Conservation (phyloP, 1,284 basidiomycete species). For the Clitocybe nebularis region DNA sequence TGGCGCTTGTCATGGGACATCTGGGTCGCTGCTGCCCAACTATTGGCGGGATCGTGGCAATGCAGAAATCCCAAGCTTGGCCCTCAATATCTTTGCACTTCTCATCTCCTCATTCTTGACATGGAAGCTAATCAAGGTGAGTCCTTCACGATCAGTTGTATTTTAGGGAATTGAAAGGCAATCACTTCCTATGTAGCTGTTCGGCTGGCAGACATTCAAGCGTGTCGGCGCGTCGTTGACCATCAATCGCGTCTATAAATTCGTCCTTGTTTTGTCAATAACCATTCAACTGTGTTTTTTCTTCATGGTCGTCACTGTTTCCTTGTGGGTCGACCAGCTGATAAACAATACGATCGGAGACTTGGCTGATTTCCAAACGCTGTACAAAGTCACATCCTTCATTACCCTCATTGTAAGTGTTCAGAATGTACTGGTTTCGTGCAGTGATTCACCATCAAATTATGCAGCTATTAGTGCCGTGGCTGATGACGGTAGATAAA, state of each 20-base stretch:
- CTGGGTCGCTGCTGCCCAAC: conserved; percentile 48
- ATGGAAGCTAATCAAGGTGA: conserved; percentile 71
- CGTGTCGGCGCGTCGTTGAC: conserved; percentile 72
- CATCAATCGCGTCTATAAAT: conserved; percentile 71
- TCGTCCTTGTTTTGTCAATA: conserved; percentile 68
- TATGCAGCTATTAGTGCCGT: conserved; percentile 58
- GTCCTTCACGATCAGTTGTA: conserved; percentile 6
- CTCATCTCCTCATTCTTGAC: conserved; percentile 61
- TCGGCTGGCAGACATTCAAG: conserved; percentile 84
- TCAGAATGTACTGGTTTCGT: background rate
- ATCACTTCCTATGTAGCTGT: conserved; percentile 42
- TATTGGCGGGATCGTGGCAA: conserved; percentile 57
- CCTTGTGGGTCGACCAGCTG: conserved; percentile 74
- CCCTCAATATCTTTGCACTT: conserved; percentile 57
- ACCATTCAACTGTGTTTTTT: conserved; percentile 71
- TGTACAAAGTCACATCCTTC: conserved; percentile 56
- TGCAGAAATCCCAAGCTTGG: conserved; percentile 63
- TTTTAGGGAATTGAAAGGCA: too few relatives aligned
- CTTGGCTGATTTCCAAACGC: conserved; percentile 36
- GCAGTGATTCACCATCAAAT: too few relatives aligned
- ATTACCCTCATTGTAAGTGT: conserved; percentile 54
- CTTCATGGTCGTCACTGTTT: conserved; percentile 68
- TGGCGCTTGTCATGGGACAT: conserved; percentile 55
- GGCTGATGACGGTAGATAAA: conserved; percentile 53
- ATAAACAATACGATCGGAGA: conserved; percentile 60